Percentiles rank a stretch among this genome's conserved stretches.
These are phyloP conservation scores for Hanseniaspora nectarophila DNA, from an alignment of 805 yeast genomes.

Conservation along the genomic window DNA sequence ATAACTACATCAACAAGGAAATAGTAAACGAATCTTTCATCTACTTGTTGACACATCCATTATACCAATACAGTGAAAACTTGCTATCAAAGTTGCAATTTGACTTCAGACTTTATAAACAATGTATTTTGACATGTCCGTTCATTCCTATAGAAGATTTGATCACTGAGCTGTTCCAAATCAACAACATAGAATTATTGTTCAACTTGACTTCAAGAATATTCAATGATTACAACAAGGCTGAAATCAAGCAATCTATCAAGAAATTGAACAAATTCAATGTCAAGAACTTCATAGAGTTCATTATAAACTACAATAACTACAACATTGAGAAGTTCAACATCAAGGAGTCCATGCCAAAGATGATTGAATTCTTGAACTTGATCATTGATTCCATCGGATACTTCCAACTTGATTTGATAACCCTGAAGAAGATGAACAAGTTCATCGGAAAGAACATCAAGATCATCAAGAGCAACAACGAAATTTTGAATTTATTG, in stretches of 20 bases:
- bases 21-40: conserved; percentile 48
- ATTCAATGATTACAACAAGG: conserved; percentile 50
- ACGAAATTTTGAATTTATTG: conserved; percentile 10
- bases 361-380: conserved; percentile 26
- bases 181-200: conserved; percentile 52
- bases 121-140: conserved; percentile 70
- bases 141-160: conserved; percentile 55
- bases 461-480: conserved; percentile 12
- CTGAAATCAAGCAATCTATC: conserved; percentile 41
- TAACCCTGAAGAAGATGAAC: conserved; percentile 10
- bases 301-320: conserved; percentile 18
- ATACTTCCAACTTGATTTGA: conserved; percentile 24
- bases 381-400: conserved; percentile 29
- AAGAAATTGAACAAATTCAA: conserved; percentile 27
- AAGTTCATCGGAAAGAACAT: conserved; percentile 14
- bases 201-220: conserved; percentile 57
- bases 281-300: conserved; percentile 27
- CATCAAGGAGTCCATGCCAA: conserved; percentile 17
- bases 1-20: conserved; percentile 19
- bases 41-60: conserved; percentile 75
- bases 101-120: conserved; percentile 58
- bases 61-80: conserved; percentile 48
- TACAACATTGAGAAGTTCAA: conserved; percentile 19
- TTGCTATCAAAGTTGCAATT: conserved; percentile 42
- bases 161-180: conserved; percentile 44